Evolutionary conservation across 2,329 filamentous ascomycete species (phyloP).

Genomic region (Penicillium sp.): DNA sequence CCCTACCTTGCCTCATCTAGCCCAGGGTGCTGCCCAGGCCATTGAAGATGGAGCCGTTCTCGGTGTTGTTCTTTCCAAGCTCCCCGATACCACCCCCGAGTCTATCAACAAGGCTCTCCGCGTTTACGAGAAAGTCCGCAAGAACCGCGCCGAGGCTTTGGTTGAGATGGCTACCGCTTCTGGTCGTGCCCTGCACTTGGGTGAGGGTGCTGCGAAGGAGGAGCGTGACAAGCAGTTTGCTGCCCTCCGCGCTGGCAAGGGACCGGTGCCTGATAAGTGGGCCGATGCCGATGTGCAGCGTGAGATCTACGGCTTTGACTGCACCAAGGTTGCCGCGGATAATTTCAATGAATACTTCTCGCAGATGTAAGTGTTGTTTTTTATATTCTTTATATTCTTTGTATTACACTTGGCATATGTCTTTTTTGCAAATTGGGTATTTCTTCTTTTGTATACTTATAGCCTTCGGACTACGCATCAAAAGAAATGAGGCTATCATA

Average conservation of each 20-base stretch:
- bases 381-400: not conserved
- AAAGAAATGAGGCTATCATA: not conserved
- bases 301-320: slow-evolving; percentile 65
- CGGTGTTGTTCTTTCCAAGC: slow-evolving; percentile 49
- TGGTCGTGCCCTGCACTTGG: slow-evolving; percentile 55
- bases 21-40: slow-evolving; percentile 63
- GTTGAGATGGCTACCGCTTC: slow-evolving; percentile 57
- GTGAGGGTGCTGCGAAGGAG: slow-evolving; percentile 58
- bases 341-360: slow-evolving; percentile 51
- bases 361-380: slow-evolving; percentile 19
- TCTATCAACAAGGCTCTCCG: slow-evolving; percentile 54
- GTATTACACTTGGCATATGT: not conserved
- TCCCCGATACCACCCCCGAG: slow-evolving; percentile 47
- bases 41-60: slow-evolving; percentile 63
- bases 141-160: slow-evolving; percentile 55
- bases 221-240: slow-evolving; percentile 58
- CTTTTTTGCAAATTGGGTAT: not conserved
- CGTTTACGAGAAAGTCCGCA: slow-evolving; percentile 57
- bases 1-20: slow-evolving; percentile 62
- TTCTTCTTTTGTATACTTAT: not conserved
- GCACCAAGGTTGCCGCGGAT: slow-evolving; percentile 54
- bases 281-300: slow-evolving; percentile 67
- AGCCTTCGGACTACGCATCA: not conserved
- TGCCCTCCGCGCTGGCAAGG: slow-evolving; percentile 50
- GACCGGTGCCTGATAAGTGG: slow-evolving; percentile 62